phyloP scores from a whole-genome alignment of 2,329 filamentous ascomycete species.

The Mollisia scopiformis region DNA sequence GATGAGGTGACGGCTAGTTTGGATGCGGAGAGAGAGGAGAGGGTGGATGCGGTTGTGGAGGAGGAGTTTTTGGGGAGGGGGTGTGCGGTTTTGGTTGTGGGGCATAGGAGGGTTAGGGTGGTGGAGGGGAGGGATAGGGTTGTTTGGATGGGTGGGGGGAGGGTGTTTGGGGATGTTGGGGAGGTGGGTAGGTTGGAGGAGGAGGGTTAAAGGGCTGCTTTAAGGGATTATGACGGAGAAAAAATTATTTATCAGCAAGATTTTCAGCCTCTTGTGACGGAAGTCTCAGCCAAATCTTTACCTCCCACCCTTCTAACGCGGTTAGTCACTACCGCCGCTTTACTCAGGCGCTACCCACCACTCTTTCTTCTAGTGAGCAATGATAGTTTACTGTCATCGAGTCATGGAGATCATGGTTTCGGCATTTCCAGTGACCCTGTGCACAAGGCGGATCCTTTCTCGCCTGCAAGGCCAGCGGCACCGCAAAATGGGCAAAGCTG shows the following conservation, averaged over 20 bases:
- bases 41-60: slow-evolving; percentile 37
- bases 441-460: too few relatives aligned
- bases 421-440: too few relatives aligned
- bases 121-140: slow-evolving; percentile 32
- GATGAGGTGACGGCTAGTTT: slow-evolving; percentile 47
- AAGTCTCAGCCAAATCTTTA: not conserved
- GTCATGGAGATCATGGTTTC: too few relatives aligned
- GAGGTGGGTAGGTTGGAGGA: not conserved
- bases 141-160: slow-evolving; percentile 33
- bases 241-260: too few relatives aligned
- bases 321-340: not conserved
- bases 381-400: too few relatives aligned
- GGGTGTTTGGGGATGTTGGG: not conserved
- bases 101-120: slow-evolving; percentile 37
- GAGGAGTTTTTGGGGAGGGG: slow-evolving; percentile 33
- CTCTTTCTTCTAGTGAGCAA: too few relatives aligned
- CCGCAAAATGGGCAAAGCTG: too few relatives aligned
- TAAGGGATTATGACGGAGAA: too few relatives aligned
- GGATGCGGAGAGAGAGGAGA: slow-evolving; percentile 38
- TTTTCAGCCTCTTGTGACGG: not conserved
- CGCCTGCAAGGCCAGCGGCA: too few relatives aligned
- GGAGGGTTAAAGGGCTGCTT: too few relatives aligned
- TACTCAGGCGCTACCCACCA: not conserved
- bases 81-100: slow-evolving; percentile 40
- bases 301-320: not conserved